A percentile compares a stretch with the other conserved stretches of the same genome.
Conservation (phyloP, 164 flowering plant genomes). For the Dillenia turbinata region DNA sequence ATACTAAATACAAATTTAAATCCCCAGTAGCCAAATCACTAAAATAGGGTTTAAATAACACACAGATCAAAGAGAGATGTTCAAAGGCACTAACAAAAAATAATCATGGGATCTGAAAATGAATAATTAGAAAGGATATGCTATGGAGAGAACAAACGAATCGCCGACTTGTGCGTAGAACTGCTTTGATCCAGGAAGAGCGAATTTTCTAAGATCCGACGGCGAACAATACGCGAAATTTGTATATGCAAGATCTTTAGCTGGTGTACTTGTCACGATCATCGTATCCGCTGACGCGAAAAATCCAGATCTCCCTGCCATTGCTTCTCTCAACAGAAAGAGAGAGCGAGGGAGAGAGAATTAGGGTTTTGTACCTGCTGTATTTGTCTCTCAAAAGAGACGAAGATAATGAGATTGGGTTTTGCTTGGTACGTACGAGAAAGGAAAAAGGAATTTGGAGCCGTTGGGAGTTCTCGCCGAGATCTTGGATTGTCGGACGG, state of each 20-base stretch:
- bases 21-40: not conserved
- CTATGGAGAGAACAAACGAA: constrained; percentile 56
- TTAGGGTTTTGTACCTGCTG: not conserved
- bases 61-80: not conserved
- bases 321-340: not conserved
- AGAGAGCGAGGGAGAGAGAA: not conserved
- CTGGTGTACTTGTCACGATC: constrained; percentile 69
- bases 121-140: constrained; percentile 60
- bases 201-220: constrained; percentile 49
- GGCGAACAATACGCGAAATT: constrained; percentile 58
- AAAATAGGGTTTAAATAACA: not conserved
- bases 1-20: not conserved
- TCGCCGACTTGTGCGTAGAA: constrained; percentile 52
- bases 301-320: constrained; percentile 35
- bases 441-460: too few relatives aligned
- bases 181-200: constrained; percentile 48
- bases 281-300: constrained; percentile 18
- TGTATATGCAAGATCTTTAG: constrained; percentile 56
- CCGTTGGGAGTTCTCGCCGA: too few relatives aligned
- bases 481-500: too few relatives aligned
- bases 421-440: too few relatives aligned
- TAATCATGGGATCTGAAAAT: not conserved
- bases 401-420: too few relatives aligned
- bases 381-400: too few relatives aligned
- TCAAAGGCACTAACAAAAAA: not conserved